Conservation (phyloP, 2,329 filamentous ascomycete species). For the Aspergillus pseudoterreus region DNA sequence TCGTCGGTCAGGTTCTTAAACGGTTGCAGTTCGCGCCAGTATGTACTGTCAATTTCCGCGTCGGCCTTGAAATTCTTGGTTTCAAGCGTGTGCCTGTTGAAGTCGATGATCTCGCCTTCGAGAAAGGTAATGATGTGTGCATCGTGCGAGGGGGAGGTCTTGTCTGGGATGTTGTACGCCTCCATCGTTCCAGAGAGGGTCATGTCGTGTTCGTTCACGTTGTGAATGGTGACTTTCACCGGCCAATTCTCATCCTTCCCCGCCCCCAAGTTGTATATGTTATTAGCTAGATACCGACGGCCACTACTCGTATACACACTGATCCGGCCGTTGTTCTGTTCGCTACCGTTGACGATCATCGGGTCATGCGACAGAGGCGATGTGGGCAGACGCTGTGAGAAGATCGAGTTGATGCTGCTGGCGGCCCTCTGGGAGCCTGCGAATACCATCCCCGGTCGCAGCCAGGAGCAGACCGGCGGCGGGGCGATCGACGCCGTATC, state of each 20-base stretch:
- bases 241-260: slow-evolving; percentile 60
- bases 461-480: slow-evolving; percentile 57
- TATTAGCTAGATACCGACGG: slow-evolving; percentile 33
- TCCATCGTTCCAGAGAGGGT: slow-evolving; percentile 66
- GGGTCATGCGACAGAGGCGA: slow-evolving; percentile 28
- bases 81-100: slow-evolving; percentile 48
- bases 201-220: slow-evolving; percentile 59
- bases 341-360: slow-evolving; percentile 33
- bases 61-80: slow-evolving; percentile 47
- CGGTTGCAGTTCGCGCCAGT: slow-evolving; percentile 48
- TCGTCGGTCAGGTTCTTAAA: slow-evolving; percentile 45
- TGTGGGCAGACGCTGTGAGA: slow-evolving; percentile 26
- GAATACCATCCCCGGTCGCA: slow-evolving; percentile 59
- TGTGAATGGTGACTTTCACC: slow-evolving; percentile 63
- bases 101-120: slow-evolving; percentile 67
- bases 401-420: slow-evolving; percentile 26
- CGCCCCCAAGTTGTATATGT: slow-evolving; percentile 18
- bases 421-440: slow-evolving; percentile 59
- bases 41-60: slow-evolving; percentile 44
- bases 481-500: slow-evolving; percentile 50
- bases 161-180: slow-evolving; percentile 63
- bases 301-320: slow-evolving; percentile 36
- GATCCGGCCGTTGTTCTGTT: slow-evolving; percentile 25
- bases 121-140: slow-evolving; percentile 62
- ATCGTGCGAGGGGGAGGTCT: slow-evolving; percentile 39